Percentiles rank a stretch among this genome's conserved stretches.
phyloP scores from a whole-genome alignment of 495 filamentous ascomycete genomes.

The Aspergillus wentii region DNA sequence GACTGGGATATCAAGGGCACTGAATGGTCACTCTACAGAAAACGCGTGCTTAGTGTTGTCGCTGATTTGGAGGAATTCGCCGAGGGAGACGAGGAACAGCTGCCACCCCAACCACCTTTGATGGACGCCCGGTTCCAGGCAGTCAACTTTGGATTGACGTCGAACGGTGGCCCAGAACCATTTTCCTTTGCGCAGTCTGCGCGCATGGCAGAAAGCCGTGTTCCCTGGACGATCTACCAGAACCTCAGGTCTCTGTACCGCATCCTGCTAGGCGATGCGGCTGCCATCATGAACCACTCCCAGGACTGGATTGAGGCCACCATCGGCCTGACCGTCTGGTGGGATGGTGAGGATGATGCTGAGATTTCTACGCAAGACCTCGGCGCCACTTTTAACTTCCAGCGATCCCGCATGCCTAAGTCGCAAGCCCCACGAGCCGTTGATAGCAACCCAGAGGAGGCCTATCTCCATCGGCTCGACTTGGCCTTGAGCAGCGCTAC shows the following conservation, averaged over 20 bases:
- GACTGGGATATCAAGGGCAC: conserved; percentile 73
- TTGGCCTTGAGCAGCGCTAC: conserved; percentile 47
- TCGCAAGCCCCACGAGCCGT: conserved; percentile 18
- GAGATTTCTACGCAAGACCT: conserved; percentile 16
- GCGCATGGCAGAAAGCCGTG: conserved; percentile 70
- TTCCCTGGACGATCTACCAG: conserved; percentile 84
- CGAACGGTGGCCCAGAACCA: conserved; percentile 24
- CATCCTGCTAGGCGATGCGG: conserved; percentile 63
- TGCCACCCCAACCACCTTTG: conserved; percentile 16
- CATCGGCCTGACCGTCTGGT: conserved; percentile 77
- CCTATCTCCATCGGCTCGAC: conserved; percentile 50
- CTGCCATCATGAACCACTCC: conserved; percentile 62
- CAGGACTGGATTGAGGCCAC: conserved; percentile 88
- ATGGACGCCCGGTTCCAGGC: conserved; percentile 41
- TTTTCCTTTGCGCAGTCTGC: conserved; percentile 55
- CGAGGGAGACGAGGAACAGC: conserved; percentile 60
- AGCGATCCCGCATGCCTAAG: conserved; percentile 22
- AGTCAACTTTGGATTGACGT: conserved; percentile 48
- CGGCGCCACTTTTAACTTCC: conserved; percentile 21
- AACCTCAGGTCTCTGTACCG: conserved; percentile 71
- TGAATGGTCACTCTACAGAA: conserved; percentile 76
- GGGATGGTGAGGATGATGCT: conserved; percentile 68
- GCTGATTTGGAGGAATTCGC: conserved; percentile 67
- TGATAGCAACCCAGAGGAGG: conserved; percentile 39
- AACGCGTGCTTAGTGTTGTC: conserved; percentile 58